A percentile compares a stretch with the other conserved stretches of the same genome.
Evolutionary conservation across 768 basidiomycete genomes (phyloP).

Genomic region (Leccinum subgranulosum): DNA sequence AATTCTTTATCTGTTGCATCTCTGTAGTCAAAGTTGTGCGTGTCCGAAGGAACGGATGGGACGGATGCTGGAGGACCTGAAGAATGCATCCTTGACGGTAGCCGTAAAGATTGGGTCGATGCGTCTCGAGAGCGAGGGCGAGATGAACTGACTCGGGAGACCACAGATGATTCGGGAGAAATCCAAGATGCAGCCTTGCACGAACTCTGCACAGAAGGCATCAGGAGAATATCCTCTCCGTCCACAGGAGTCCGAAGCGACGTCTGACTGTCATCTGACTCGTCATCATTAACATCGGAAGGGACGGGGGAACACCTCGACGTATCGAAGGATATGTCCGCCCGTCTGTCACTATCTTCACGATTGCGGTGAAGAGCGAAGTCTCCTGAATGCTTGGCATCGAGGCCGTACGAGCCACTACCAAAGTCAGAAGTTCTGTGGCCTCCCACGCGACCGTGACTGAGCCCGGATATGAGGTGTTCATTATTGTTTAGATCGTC

Average conservation of each 20-base stretch:
- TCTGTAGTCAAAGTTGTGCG: neutral
- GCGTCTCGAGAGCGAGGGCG: constrained; percentile 25
- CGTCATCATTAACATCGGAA: constrained; percentile 28
- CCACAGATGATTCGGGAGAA: constrained; percentile 5
- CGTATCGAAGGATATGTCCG: constrained; percentile 18
- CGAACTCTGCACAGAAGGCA: neutral
- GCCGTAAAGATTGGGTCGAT: constrained; percentile 2
- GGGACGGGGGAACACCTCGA: constrained; percentile 19
- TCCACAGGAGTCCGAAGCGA: constrained; percentile 29
- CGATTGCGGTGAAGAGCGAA: constrained; percentile 5
- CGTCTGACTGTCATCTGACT: constrained; percentile 26
- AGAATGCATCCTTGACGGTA: neutral
- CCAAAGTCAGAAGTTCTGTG: neutral
- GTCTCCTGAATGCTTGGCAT: constrained; percentile 7
- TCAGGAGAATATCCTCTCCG: constrained; percentile 14
- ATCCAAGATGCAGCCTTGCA: neutral
- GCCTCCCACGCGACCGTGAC: neutral
- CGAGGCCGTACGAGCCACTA: neutral
- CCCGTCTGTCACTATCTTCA: constrained; percentile 4
- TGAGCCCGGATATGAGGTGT: constrained; percentile 19
- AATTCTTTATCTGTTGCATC: constrained; percentile 10
- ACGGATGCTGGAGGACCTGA: neutral
- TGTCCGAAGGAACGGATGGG: constrained; percentile 7
- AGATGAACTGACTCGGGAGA: constrained; percentile 24
- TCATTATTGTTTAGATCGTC: constrained; percentile 26